Evolutionary conservation across 371 early-diverging fungal species (phyloP), one percentile per base, ranked within the genome.

Genomic region (Mortierella sp.): DNA sequence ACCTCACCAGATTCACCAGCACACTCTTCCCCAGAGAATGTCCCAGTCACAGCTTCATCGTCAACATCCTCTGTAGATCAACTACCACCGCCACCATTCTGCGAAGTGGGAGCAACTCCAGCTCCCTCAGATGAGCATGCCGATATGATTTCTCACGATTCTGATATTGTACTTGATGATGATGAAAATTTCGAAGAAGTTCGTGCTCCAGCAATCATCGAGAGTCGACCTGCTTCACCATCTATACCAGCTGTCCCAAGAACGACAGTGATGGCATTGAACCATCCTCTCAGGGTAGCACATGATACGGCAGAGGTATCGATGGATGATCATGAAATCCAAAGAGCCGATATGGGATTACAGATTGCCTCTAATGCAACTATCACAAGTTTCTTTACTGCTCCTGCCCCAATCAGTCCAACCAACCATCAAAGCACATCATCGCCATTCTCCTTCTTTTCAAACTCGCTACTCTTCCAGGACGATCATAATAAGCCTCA

Each of bases 381-480:
- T 12, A 31, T 47, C 34, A 66, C 59, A 15, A 49, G 60, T 29
- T 23, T 59, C 59, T 66, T 66, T 35, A 66, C 47, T 23, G 66
- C 58, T 13, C 66, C 66, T 23, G 34, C 59, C 0, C 55, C 64
- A 32, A n/a, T 5, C 26, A 53, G 34, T 49, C 56, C 63, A 47
- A 61, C 19, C 34, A 42, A 57, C 12, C 47, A 59, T 35, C 42
- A 59, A 34, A 23, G 22, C 28, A 58, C 22, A 23, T 1, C 67
- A 23, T 49, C 67, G 1, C 51, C 67, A 1, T 59, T 66, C 35
- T 47, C 59, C 0, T 66, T 66, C 23, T 66, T 66, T 29, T 42
- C 58, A 19, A 35, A 43, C 42, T n/a, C 66, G n/a, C 15, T 8
- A 40, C 59, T 37, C 34, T 37, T 37, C 10, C 35, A 23, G 6